Conservation (phyloP, 345 rosid genomes). For the Dovyalis caffra region DNA sequence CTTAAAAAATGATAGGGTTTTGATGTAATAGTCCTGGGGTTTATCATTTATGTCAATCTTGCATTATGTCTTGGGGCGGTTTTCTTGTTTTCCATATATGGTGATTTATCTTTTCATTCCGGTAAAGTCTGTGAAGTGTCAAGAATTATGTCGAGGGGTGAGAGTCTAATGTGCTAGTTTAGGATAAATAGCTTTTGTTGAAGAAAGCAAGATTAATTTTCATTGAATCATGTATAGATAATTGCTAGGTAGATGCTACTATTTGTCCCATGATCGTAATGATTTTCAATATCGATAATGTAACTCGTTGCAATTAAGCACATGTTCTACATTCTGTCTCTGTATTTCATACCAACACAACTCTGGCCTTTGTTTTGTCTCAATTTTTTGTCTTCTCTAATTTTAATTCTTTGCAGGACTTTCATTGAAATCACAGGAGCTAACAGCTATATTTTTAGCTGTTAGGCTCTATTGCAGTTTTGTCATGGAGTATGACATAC, state of each 20-base stretch:
- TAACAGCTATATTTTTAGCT: slow-evolving; percentile 89
- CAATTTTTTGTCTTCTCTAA: not conserved
- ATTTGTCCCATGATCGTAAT: not conserved
- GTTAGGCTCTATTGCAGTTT: slow-evolving; percentile 92
- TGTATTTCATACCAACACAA: not conserved
- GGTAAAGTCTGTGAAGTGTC: not conserved
- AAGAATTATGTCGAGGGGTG: not conserved
- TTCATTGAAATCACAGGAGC: slow-evolving; percentile 91
- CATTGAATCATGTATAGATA: not conserved
- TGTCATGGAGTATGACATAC: slow-evolving; percentile 98
- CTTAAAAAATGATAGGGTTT: not conserved
- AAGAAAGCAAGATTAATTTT: not conserved
- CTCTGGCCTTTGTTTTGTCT: not conserved
- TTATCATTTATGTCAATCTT: not conserved
- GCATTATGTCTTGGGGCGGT: not conserved
- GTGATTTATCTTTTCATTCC: not conserved
- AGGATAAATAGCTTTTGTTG: not conserved
- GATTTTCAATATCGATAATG: not conserved
- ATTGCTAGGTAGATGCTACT: not conserved
- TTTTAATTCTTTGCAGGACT: slow-evolving; percentile 55
- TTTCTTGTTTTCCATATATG: not conserved
- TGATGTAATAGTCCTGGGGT: not conserved
- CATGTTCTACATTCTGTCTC: not conserved
- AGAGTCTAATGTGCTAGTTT: not conserved
- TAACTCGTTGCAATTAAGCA: not conserved